A percentile compares a stretch with the other conserved stretches of the same genome.
phyloP scores from a whole-genome alignment of 352 stramenopile genomes.

The Pythium chondricola region DNA sequence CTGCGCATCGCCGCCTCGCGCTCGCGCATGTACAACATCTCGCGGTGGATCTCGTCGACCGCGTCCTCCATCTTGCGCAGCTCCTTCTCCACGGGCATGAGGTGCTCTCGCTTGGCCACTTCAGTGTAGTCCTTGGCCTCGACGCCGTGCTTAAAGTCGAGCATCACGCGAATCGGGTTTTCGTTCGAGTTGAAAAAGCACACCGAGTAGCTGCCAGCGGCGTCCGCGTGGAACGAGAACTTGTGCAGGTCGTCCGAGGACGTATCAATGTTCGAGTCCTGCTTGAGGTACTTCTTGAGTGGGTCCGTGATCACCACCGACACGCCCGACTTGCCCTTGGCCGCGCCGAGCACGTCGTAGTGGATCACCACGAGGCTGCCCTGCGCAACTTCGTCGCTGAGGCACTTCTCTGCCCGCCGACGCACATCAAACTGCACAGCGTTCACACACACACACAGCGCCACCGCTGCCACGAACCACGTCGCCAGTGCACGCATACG shows the following conservation, averaged over 20 bases:
- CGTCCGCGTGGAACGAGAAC: conserved; percentile 75
- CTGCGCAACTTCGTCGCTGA: conserved; percentile 78
- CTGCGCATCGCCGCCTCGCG: conserved; percentile 81
- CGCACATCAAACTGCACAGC: conserved; percentile 79
- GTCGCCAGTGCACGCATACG: conserved; percentile 22
- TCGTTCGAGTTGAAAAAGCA: conserved; percentile 84
- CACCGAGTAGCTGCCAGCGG: conserved; percentile 60
- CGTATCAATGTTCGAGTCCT: conserved; percentile 81
- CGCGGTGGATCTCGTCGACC: conserved; percentile 85
- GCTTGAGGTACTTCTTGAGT: conserved; percentile 70
- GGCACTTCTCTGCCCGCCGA: conserved; percentile 63
- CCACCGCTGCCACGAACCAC: conserved; percentile 16
- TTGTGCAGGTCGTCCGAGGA: conserved; percentile 76
- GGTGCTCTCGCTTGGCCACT: conserved; percentile 83
- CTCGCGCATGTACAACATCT: conserved; percentile 89
- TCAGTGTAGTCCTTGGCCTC: conserved; percentile 88
- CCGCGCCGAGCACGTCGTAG: conserved; percentile 70
- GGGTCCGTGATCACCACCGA: conserved; percentile 70
- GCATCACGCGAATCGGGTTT: conserved; percentile 58
- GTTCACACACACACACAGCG: conserved; percentile 13
- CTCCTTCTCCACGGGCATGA: conserved; percentile 87
- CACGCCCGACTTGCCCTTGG: conserved; percentile 64
- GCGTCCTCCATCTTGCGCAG: conserved; percentile 87
- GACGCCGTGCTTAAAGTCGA: conserved; percentile 86
- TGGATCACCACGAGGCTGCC: conserved; percentile 76